These are phyloP conservation scores for Blastobotrys muscicola DNA, from an alignment of 805 yeast genomes.

Conservation along the genomic window DNA sequence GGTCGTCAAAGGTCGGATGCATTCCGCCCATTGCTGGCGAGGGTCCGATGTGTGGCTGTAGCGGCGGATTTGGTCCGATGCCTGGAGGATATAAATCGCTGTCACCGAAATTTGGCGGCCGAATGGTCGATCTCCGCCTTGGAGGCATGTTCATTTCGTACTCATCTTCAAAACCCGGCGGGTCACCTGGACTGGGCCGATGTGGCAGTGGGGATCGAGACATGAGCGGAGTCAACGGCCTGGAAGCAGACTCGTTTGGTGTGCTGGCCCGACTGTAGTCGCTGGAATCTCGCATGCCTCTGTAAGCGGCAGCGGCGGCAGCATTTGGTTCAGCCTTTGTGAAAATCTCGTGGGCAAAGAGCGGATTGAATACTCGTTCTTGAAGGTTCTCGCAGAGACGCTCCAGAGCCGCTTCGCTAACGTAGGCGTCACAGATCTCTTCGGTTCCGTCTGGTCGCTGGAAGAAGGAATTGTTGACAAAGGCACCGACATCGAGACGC, in stretches of 20 bases:
- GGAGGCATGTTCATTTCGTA: slow-evolving; percentile 21
- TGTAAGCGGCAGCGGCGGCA: background rate
- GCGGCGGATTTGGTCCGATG: slow-evolving; percentile 26
- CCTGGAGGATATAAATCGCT: slow-evolving; percentile 33
- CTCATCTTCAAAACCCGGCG: slow-evolving; percentile 39
- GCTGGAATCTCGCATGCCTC: slow-evolving; percentile 1
- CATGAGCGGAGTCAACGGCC: slow-evolving; percentile 4
- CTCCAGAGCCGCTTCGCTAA: slow-evolving; percentile 8
- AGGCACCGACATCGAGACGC: slow-evolving; percentile 6
- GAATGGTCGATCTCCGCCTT: background rate
- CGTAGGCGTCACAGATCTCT: slow-evolving; percentile 11
- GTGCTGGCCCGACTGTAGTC: slow-evolving; percentile 1
- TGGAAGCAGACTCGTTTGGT: slow-evolving; percentile 1
- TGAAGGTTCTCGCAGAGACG: slow-evolving; percentile 4
- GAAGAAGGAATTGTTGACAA: slow-evolving; percentile 12
- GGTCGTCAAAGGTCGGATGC: slow-evolving; percentile 27
- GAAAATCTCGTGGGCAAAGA: background rate
- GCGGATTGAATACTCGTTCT: background rate
- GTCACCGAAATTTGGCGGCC: slow-evolving; percentile 24
- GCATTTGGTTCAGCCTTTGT: background rate
- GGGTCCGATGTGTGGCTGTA: slow-evolving; percentile 23
- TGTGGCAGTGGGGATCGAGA: background rate
- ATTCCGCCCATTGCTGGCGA: slow-evolving; percentile 20
- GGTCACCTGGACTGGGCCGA: slow-evolving; percentile 16
- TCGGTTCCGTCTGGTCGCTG: slow-evolving; percentile 16